These are phyloP conservation scores for Sugiyamaella boreocaroliniensis DNA, from an alignment of 805 yeast species.

Conservation along the genomic window DNA sequence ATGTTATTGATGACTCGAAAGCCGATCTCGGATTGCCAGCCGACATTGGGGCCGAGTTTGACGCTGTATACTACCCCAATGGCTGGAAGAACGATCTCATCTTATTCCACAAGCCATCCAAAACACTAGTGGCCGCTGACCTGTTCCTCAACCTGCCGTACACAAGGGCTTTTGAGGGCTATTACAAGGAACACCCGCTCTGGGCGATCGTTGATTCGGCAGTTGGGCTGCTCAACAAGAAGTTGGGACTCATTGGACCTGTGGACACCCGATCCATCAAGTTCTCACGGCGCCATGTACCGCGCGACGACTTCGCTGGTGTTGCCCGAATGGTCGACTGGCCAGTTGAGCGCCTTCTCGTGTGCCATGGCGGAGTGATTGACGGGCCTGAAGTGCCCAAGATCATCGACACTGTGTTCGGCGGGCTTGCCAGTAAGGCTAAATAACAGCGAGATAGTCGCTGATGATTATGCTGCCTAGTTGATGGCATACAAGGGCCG, in stretches of 20 bases:
- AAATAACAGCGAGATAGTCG: not conserved
- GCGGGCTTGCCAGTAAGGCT: not conserved
- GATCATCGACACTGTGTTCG: not conserved
- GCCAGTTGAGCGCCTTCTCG: constrained; percentile 46
- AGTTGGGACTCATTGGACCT: constrained; percentile 26
- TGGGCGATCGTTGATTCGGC: not conserved
- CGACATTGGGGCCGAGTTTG: constrained; percentile 38
- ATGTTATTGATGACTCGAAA: not conserved
- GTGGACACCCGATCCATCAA: not conserved
- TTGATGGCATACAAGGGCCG: too few species aligned
- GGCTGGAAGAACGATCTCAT: constrained; percentile 57
- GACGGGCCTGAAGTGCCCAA: constrained; percentile 24
- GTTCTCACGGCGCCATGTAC: not conserved
- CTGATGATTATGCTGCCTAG: too few species aligned
- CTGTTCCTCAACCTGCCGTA: constrained; percentile 50
- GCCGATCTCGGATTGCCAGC: constrained; percentile 24
- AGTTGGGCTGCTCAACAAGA: constrained; percentile 31
- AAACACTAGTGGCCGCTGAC: constrained; percentile 53
- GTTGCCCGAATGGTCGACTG: constrained; percentile 30
- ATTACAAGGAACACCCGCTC: not conserved
- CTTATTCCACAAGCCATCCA: constrained; percentile 41
- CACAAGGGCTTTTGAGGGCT: not conserved
- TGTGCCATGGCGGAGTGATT: constrained; percentile 56
- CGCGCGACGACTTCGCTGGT: constrained; percentile 22
- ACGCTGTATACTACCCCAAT: constrained; percentile 50